Evolutionary conservation across 1,139 yeast genomes (phyloP), one percentile per base, ranked within the genome.

Genomic region (Debaryomyces fabryi): DNA sequence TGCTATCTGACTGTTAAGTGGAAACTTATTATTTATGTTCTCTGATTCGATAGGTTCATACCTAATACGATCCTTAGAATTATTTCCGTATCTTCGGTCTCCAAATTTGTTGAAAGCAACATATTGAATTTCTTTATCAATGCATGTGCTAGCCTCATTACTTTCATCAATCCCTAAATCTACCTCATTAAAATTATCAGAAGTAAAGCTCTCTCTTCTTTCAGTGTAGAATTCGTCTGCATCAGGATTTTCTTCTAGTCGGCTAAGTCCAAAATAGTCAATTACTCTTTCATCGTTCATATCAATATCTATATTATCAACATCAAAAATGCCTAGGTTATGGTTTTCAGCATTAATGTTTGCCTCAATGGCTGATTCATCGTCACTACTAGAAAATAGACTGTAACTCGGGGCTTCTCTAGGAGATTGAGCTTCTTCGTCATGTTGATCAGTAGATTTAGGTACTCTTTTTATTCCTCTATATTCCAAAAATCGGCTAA

Each of bases 191-290:
- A 41, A 29, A 48, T 44, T 49, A n/a, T 21, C 29, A 4, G 49
- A 42, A 18, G 50, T 54, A 45, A 60, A 64, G 45, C 67, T 63
- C 41, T 63, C 66, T 36, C 66, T 47, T 37, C 68, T 48, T 24
- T 60, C 61, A 13, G 52, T 44, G 49, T 68, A 69, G 47, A 66
- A 69, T 30, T 51, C 48, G 49, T 65, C 69, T 27, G 68, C 63
- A 52, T 65, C 69, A 13, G 58, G 57, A 39, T 54, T 52, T 30
- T 54, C 57, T 35, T 51, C 53, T 20, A 49, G 40, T 23, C 53
- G 24, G 13, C 43, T 44, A 9, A 53, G 40, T 24, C 55, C 52
- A 27, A 55, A 54, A 37, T 46, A 55, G 20, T 50, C 53, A 13
- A 49, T 35, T 23, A 46, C 41, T 18, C 50, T 42, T 20, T 29